Evolutionary conservation across 352 stramenopile genomes (phyloP), one percentile per base, ranked within the genome.

Genomic region (Phytopythium sindhum): DNA sequence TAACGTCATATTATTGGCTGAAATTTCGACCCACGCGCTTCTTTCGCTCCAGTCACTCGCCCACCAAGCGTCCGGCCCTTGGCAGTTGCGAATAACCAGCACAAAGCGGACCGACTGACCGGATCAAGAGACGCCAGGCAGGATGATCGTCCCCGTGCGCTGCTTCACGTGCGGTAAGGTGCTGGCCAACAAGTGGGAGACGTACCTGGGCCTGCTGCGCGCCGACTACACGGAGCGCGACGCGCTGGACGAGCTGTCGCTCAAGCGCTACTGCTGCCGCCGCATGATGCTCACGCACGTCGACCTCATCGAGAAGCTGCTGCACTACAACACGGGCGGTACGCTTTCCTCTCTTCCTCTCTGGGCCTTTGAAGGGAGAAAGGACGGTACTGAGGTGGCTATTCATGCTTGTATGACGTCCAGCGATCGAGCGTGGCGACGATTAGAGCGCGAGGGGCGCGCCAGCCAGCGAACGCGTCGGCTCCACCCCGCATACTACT

Each of bases 121-220:
- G 48, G 11, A 17, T 15, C 48, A 55, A 17, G 2, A 11, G 48
- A 17, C 14, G 29, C 15, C 21, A 55, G 26, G 15, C 31, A 50
- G 19, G 39, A 98, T 99, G 97, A 99, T 99, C 74, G 98, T 99
- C 65, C 98, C 97, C 26, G 98, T 99, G 68, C 93, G 97, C 70
- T 99, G 97, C 88, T 99, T 99, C 82, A 99, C 97, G 60, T 99
- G 97, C 81, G 97, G 97, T 68, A 99, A 99, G 81, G 95, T 99
- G 72, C 98, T 99, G 75, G 98, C 97, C 57, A 99, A 99, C 86
- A 99, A 99, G 85, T 99, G 97, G 96, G 97, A 99, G 80, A 98
- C 95, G 12, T 99, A 99, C 81, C 82, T 99, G 35, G 90, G 95
- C 68, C 83, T 99, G 57, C 80, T 99, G 57, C 91, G 98, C 64